These are phyloP conservation scores for Nakaseomyces nivariensis DNA, from an alignment of 1,139 yeast genomes.

Conservation along the genomic window DNA sequence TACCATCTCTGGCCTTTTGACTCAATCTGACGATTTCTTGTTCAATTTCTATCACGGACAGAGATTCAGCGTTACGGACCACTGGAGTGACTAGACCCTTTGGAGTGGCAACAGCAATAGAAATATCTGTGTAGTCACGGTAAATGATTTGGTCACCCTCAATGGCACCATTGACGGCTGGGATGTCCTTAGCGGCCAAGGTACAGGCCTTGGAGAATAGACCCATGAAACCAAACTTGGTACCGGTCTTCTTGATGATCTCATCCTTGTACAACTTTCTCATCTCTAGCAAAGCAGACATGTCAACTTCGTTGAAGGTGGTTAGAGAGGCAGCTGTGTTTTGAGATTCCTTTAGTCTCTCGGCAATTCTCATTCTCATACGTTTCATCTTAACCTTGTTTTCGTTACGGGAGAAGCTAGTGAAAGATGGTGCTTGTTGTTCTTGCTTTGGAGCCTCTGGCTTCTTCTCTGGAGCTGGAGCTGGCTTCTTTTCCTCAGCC, in stretches of 20 bases:
- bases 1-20: conserved; percentile 92
- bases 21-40: conserved; percentile 75
- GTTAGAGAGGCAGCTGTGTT: conserved; percentile 98
- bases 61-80: conserved; percentile 92
- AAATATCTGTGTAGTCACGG: conserved; percentile 93
- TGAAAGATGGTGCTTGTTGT: conserved; percentile 37
- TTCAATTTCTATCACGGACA: conserved; percentile 83
- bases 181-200: conserved; percentile 89
- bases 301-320: conserved; percentile 96
- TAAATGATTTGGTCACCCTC: conserved; percentile 91
- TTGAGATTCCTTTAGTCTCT: conserved; percentile 98
- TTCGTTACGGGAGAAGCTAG: conserved; percentile 72
- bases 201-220: conserved; percentile 91
- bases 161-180: conserved; percentile 92
- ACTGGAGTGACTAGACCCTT: conserved; percentile 98
- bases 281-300: conserved; percentile 87
- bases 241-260: conserved; percentile 84
- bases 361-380: conserved; percentile 98
- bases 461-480: conserved; percentile 17
- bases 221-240: conserved; percentile 98
- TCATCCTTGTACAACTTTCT: conserved; percentile 96
- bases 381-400: conserved; percentile 97
- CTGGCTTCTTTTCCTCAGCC: conserved; percentile 9
- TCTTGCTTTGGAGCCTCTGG: conserved; percentile 20
- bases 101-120: conserved; percentile 98